phyloP scores from a whole-genome alignment of 176 grass and related monocot species.

The Bothriochloa decipiens region DNA sequence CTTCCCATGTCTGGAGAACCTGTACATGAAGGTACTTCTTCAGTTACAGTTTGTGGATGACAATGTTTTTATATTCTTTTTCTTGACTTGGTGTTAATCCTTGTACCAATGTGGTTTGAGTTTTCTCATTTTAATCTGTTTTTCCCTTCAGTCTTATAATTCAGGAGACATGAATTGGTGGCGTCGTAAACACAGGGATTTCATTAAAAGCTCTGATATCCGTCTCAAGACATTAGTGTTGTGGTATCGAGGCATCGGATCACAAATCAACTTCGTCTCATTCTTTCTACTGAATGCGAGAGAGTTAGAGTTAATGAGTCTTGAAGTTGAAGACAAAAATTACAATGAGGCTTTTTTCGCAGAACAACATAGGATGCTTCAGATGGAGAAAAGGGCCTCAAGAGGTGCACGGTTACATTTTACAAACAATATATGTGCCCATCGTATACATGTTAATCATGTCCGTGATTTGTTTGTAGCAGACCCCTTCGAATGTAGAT shows the following conservation, averaged over 20 bases:
- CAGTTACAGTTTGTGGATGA: too few species aligned
- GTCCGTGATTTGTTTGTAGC: not conserved
- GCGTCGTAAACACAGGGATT: not conserved
- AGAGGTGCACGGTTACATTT: not conserved
- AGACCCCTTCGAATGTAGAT: not conserved
- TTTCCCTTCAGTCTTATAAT: not conserved
- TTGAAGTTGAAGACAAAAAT: not conserved
- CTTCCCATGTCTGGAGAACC: slow-evolving; percentile 10
- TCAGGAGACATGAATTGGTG: not conserved
- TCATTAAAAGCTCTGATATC: not conserved
- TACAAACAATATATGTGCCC: not conserved
- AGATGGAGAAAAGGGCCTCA: not conserved
- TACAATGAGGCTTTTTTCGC: not conserved
- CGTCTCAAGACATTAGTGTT: slow-evolving; percentile 17
- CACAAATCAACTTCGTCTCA: not conserved
- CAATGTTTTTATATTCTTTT: not conserved
- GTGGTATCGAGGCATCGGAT: not conserved
- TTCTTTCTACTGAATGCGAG: slow-evolving; percentile 22
- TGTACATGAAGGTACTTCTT: slow-evolving; percentile 7
- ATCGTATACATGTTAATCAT: not conserved
- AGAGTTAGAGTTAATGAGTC: not conserved
- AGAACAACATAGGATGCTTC: not conserved
- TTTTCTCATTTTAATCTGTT: not conserved
- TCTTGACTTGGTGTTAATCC: not conserved
- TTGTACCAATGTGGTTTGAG: not conserved